Base-by-base conservation (phyloP, 1,284 basidiomycete species). In the Leccinum angustisporum region DNA sequence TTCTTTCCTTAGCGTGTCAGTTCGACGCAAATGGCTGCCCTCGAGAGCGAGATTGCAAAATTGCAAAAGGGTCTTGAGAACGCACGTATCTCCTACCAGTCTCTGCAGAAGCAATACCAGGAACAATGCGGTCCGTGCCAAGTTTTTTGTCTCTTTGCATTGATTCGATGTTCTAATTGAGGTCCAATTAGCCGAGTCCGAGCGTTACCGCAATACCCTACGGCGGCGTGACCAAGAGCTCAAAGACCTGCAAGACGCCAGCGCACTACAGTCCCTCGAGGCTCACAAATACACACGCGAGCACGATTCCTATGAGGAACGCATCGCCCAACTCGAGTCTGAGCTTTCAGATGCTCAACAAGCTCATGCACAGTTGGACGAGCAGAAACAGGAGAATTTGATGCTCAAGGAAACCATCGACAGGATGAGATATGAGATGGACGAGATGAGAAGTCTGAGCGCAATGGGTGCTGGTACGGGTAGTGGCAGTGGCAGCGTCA, bases 351-450 rank as follows among this genome's bases (percentile, higher is more conserved):
- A 84, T 18, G 90, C 92, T 1, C 85, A 89, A 54, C 83, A 86
- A 64, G 86, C 90, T 0, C 86, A 91, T 59, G 80, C 79, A 0
- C 83, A 87, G 62, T 82, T 96, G 38, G 92, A 95, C 61, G 89
- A 90, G 66, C 94, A 96, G 78, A 95, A 95, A 77, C 91, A 93
- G 69, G 93, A 96, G 80, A 97, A 96, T 69, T 72, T 95, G 65
- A 78, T 92, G 72, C 81, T 96, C 64, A 95, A 95, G 72, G 94
- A 97, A 79, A 96, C 94, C 0, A 96, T 97, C 67, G 94, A 96
- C 72, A 84, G 94, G 36, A 86, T 96, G 83, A 82, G 91, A 36
- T 94, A 88, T 67, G 94, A 97, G 68, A 86, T 96, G 81, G 94
- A 96, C 67, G 93, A 95, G 75, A 84, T 95, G 78, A 82, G 92